Evolutionary conservation across 306 rosid species (phyloP), one percentile per base, ranked within the genome.

Genomic region (Sesbania bispinosa): DNA sequence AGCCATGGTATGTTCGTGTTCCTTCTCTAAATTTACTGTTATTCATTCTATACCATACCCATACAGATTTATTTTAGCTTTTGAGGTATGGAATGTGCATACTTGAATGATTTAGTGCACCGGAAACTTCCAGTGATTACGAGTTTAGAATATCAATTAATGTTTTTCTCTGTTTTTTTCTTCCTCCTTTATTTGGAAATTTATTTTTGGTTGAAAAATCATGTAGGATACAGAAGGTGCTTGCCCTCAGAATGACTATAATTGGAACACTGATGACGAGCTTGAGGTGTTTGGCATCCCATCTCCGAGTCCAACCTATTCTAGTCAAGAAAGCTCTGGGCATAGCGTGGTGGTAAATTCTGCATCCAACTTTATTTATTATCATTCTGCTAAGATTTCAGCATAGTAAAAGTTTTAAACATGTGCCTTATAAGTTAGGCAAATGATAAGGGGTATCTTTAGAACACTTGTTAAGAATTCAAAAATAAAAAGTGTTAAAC

Each of bases 221-320:
- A 10, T 61, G 39, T n/a, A 61, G 78, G 14, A 3, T 47, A 35
- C 29, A 13, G 36, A 32, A 46, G 69, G 50, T 5, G 19, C 33
- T 13, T 32, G 16, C 47, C 11, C 59, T 50, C 4, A 26, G 15
- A 18, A 20, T 32, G 29, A 48, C 38, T 3, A 5, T 47, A 29
- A 61, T 61, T 73, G 78, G 70, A 52, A 60, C 62, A 73, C 50
- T 21, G 70, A 73, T 48, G 78, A 73, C 4, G 78, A 73, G 52
- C 41, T 61, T 73, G 78, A 73, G 70, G 70, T 47, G 33, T 73
- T 73, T 61, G 77, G 69, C 7, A 2, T 35, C 24, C 42, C 62
- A 26, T 26, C 42, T 43, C 18, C 24, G 15, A 26, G 2, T 69
- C 51, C 46, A 23, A 50, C 10, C 30, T 4, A 6, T 67, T 48